These are phyloP conservation scores for Penicillium fuscoglaucum DNA, from an alignment of 2,329 filamentous ascomycete genomes.

Conservation along the genomic window DNA sequence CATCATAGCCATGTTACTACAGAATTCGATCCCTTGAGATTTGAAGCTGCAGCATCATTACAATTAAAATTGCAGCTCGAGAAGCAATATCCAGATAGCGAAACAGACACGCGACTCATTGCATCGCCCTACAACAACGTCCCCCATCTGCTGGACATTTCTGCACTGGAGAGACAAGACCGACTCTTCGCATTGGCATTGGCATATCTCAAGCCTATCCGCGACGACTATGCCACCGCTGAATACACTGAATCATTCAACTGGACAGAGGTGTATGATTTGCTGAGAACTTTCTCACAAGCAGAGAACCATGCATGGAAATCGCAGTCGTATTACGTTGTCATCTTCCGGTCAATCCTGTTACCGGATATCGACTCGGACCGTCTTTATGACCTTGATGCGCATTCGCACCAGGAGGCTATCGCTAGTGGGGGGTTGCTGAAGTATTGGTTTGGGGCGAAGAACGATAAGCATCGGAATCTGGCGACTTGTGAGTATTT, in stretches of 20 bases:
- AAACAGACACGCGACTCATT: constrained; percentile 50
- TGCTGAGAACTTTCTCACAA: constrained; percentile 55
- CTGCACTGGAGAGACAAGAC: constrained; percentile 64
- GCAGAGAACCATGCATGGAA: constrained; percentile 58
- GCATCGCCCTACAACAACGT: constrained; percentile 74
- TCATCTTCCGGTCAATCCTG: constrained; percentile 77
- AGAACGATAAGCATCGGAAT: constrained; percentile 70
- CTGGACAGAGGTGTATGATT: constrained; percentile 64
- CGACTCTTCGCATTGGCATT: constrained; percentile 72
- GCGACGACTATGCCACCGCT: constrained; percentile 73
- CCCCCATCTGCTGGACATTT: constrained; percentile 71
- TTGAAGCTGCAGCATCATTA: constrained; percentile 36
- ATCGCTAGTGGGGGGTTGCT: constrained; percentile 76
- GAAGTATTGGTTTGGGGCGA: constrained; percentile 90
- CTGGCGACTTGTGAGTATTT: constrained; percentile 70
- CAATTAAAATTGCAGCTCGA: constrained; percentile 28
- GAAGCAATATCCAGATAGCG: not conserved
- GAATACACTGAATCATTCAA: constrained; percentile 76
- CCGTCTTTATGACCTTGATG: constrained; percentile 71
- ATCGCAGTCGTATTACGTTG: constrained; percentile 72
- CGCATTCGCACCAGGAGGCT: constrained; percentile 77
- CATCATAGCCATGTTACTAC: constrained; percentile 36
- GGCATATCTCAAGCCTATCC: constrained; percentile 60
- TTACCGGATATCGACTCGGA: constrained; percentile 65
- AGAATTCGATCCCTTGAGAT: constrained; percentile 36